Evolutionary conservation across 805 yeast genomes (phyloP), one percentile per base, ranked within the genome.

Genomic region (Metschnikowia amazonensis): DNA sequence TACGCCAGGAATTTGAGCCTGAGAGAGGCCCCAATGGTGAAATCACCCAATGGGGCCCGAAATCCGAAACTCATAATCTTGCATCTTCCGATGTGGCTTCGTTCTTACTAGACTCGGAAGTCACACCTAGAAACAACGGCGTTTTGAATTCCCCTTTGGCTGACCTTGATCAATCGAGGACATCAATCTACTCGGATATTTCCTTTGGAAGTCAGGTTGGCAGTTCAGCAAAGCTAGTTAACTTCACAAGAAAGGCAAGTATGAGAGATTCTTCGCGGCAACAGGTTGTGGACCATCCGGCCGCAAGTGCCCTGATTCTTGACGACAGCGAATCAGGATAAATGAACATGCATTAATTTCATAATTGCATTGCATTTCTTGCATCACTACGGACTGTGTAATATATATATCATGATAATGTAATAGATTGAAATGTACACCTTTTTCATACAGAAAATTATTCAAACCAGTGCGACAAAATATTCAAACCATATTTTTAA

Each of bases 241-340:
- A 75, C 39, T 74, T 75, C 48, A 72, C 76, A 4, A 60, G 77
- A 51, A 68, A 68, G 51, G 72, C 71, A 8, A 66, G 75, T 47
- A 60, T 71, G 47, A 59, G 67, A 46, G 71, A 71, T 43, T 63
- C 70, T n/a, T 64, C 73, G 1, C 64, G 67, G 38, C 66, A 63
- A 34, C 65, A 64, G 16, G 55, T 58, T 37, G 51, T 60, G 17
- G 57, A 59, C 33, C 60, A 59, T 32, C 43, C 56, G 10, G 75
- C 67, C 11, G 64, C 68, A 47, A 48, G 60, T 4, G 75, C 68
- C 5, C 65, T 60, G 48, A 64, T 70, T 30, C 64, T 60, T 36
- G 60, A 65, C 32, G 72, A 66, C 51, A 59, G 63, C 39, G 66
- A 63, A 36, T 62, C 46, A 20, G 33, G 37, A 24, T 37, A 16